phyloP scores from a whole-genome alignment of 1,139 yeast species.

The Yamadazyma sp. region DNA sequence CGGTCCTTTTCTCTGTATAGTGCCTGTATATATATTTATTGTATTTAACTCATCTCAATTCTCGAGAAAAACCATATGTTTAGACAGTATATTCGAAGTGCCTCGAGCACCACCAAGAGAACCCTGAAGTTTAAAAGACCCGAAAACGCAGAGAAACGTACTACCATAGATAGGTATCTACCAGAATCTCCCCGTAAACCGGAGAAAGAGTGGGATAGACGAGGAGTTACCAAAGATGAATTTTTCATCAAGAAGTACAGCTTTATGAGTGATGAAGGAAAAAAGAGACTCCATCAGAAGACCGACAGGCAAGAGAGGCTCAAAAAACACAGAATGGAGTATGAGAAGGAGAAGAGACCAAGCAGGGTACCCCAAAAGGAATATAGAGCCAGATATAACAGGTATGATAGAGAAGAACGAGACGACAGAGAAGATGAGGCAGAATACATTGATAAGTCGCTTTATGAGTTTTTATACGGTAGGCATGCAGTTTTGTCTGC shows the following conservation, averaged over 20 bases:
- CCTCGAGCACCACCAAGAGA: slow-evolving; percentile 10
- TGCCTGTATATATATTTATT: not conserved
- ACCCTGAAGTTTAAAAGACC: slow-evolving; percentile 8
- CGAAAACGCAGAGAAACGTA: slow-evolving; percentile 11
- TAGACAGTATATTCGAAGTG: slow-evolving; percentile 4
- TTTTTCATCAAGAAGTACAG: slow-evolving; percentile 43
- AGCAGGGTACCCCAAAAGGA: not conserved
- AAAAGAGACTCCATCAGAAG: slow-evolving; percentile 31
- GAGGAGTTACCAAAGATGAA: slow-evolving; percentile 39
- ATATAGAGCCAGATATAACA: not conserved
- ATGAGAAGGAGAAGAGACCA: slow-evolving; percentile 9
- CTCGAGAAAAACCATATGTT: not conserved
- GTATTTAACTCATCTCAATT: slow-evolving; percentile 5
- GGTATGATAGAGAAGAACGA: slow-evolving; percentile 8
- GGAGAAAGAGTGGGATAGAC: slow-evolving; percentile 40
- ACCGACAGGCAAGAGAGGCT: slow-evolving; percentile 35
- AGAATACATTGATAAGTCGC: slow-evolving; percentile 33
- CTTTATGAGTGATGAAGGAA: slow-evolving; percentile 25
- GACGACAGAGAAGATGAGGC: slow-evolving; percentile 10
- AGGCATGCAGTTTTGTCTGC: slow-evolving; percentile 76
- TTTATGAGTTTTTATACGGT: slow-evolving; percentile 73
- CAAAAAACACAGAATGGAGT: slow-evolving; percentile 20
- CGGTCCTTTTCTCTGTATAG: too few species aligned
- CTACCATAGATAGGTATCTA: slow-evolving; percentile 13
- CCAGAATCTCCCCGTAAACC: slow-evolving; percentile 11